Evolutionary conservation across 192 early-diverging fungal genomes (phyloP).

Genomic region (Entrophospora sp.): DNA sequence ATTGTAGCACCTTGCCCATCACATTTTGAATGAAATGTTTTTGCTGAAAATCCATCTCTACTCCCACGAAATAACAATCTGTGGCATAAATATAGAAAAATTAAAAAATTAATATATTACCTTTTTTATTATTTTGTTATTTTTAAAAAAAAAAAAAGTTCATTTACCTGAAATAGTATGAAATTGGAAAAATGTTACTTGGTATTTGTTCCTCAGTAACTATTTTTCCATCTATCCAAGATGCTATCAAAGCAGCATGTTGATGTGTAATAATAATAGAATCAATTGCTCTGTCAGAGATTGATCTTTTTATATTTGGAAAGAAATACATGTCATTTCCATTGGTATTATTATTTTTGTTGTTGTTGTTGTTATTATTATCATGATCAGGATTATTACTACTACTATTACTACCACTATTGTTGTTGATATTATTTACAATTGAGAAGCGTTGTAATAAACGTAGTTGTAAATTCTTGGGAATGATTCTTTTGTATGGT

Average conservation of each 20-base stretch:
- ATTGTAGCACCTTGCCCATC: background rate
- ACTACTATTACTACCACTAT: too few relatives aligned
- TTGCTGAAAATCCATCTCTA: background rate
- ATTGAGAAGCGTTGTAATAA: constrained; percentile 4
- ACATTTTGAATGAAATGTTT: background rate
- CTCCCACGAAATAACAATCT: background rate
- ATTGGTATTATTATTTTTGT: background rate
- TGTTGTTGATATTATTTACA: too few relatives aligned
- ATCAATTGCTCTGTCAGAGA: constrained; percentile 8
- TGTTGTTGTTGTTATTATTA: background rate
- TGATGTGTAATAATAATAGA: constrained; percentile 16
- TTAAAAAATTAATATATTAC: too few relatives aligned
- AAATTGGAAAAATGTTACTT: background rate
- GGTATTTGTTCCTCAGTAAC: background rate
- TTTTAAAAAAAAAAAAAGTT: background rate
- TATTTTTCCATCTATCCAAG: constrained; percentile 17
- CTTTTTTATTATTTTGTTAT: background rate
- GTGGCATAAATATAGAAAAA: too few relatives aligned
- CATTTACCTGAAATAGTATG: constrained; percentile 14
- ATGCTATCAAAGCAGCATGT: constrained; percentile 13
- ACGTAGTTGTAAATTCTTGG: constrained; percentile 1
- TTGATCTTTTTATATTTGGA: too few relatives aligned
- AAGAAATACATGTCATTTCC: too few relatives aligned
- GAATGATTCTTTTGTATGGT: constrained; percentile 8
- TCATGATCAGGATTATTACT: background rate